A percentile compares a stretch with the other conserved stretches of the same genome.
Evolutionary conservation across 768 basidiomycete genomes (phyloP).

Genomic region (Leccinum broughii): DNA sequence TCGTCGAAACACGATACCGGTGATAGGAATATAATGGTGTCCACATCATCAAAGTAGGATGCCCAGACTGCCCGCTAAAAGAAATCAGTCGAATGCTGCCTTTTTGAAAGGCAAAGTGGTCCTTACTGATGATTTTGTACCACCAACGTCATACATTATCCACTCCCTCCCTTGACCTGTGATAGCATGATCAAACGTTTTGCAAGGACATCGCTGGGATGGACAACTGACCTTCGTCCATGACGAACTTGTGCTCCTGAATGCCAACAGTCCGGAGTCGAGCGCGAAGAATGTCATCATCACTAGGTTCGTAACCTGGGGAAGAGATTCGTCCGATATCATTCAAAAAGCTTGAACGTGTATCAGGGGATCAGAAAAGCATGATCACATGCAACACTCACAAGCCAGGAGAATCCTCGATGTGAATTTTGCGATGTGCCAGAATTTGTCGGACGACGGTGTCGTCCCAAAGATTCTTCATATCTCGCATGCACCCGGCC

Average conservation of each 20-base stretch:
- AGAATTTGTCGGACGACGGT: conserved; percentile 61
- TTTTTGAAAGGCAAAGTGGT: background rate
- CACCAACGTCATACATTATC: conserved; percentile 82
- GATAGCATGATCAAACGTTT: background rate
- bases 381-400: conserved; percentile 39
- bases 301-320: conserved; percentile 64
- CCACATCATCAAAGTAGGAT: conserved; percentile 79
- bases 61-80: conserved; percentile 72
- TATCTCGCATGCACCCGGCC: conserved; percentile 61
- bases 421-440: conserved; percentile 47
- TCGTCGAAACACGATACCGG: conserved; percentile 83
- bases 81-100: background rate
- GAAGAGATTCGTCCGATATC: conserved; percentile 67
- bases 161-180: conserved; percentile 69
- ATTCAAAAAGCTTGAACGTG: conserved; percentile 57
- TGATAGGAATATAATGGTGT: conserved; percentile 79
- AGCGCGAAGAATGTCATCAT: conserved; percentile 77
- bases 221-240: conserved; percentile 56
- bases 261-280: conserved; percentile 77
- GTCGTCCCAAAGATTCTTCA: conserved; percentile 70
- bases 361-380: conserved; percentile 2
- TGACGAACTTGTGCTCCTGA: conserved; percentile 68
- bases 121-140: conserved; percentile 63
- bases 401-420: conserved; percentile 78
- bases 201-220: background rate